A percentile compares a stretch with the other conserved stretches of the same genome.
phyloP scores from a whole-genome alignment of 2,329 filamentous ascomycete genomes.

The Aspergillus unguis region DNA sequence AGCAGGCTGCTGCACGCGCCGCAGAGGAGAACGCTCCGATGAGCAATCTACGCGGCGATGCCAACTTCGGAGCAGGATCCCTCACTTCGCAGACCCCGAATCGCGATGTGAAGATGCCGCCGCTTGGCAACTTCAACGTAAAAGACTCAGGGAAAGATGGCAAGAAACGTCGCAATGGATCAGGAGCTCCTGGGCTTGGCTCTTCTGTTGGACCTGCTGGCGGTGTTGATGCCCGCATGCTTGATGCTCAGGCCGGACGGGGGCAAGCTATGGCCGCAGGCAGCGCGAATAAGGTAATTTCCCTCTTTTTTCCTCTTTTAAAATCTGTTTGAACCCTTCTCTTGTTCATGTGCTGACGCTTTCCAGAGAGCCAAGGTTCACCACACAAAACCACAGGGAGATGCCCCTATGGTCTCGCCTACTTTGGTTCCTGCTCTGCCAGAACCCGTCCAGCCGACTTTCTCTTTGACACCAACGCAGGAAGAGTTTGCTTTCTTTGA shows the following conservation, averaged over 20 bases:
- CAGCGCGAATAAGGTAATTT: conserved; percentile 51
- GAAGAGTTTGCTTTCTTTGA: conserved; percentile 96
- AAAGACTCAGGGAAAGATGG: conserved; percentile 81
- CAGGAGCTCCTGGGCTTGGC: conserved; percentile 37
- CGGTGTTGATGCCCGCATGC: conserved; percentile 31
- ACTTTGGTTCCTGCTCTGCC: conserved; percentile 85
- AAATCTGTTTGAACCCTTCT: neutral
- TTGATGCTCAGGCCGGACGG: conserved; percentile 34
- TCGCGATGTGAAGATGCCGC: conserved; percentile 70
- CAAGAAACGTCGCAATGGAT: conserved; percentile 75
- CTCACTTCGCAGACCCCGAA: conserved; percentile 51
- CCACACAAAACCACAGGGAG: conserved; percentile 62
- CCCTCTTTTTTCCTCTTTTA: neutral
- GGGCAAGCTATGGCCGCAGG: conserved; percentile 38
- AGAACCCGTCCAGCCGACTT: conserved; percentile 75
- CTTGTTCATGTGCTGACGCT: neutral
- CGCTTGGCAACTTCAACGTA: conserved; percentile 88
- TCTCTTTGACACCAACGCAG: conserved; percentile 67
- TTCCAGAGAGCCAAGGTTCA: conserved; percentile 69
- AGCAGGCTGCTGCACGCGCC: conserved; percentile 54
- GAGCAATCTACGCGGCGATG: conserved; percentile 60
- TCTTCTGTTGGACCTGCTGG: conserved; percentile 34
- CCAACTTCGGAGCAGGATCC: conserved; percentile 42
- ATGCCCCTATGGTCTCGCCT: conserved; percentile 67
- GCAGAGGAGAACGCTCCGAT: conserved; percentile 66